Conservation (phyloP, 139 green algal species). For the Limnomonas spitsbergensis region DNA sequence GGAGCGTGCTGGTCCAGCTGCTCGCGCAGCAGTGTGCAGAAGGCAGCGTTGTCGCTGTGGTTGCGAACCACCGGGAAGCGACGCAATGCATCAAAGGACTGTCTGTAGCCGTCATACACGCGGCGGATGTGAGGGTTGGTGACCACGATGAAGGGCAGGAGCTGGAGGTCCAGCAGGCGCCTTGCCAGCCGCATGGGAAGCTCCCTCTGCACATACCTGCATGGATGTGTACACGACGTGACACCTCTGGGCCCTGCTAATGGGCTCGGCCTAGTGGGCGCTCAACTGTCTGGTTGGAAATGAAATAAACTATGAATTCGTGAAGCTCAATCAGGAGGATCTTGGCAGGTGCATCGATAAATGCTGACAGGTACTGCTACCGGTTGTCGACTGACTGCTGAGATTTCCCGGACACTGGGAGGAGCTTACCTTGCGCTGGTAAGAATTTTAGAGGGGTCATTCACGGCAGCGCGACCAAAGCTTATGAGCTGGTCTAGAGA, state of each 20-base stretch:
- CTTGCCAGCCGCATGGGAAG: conserved; percentile 1
- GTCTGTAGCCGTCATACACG: conserved; percentile 80
- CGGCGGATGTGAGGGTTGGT: conserved; percentile 14
- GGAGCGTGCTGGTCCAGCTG: conserved; percentile 83
- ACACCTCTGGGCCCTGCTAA: too few relatives aligned
- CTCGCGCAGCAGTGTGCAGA: conserved; percentile 68
- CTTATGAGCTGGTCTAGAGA: not conserved
- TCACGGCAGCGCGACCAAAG: not conserved
- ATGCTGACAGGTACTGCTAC: not conserved
- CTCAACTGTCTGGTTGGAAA: too few relatives aligned
- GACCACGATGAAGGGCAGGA: conserved; percentile 11
- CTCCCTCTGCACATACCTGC: conserved; percentile 13
- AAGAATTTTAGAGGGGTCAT: not conserved
- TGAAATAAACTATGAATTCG: not conserved
- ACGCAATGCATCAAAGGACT: conserved; percentile 68
- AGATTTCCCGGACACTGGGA: too few relatives aligned
- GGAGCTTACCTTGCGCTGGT: not conserved
- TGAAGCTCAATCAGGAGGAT: not conserved
- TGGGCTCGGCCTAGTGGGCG: too few relatives aligned
- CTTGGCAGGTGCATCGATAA: not conserved
- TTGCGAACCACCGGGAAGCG: conserved; percentile 40
- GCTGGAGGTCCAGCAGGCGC: conserved; percentile 12
- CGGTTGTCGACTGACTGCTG: too few relatives aligned
- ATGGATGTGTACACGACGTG: not conserved
- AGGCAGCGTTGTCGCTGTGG: conserved; percentile 66